Base-by-base conservation (phyloP, 2,329 filamentous ascomycete genomes). In the Seiridium cupressi region DNA sequence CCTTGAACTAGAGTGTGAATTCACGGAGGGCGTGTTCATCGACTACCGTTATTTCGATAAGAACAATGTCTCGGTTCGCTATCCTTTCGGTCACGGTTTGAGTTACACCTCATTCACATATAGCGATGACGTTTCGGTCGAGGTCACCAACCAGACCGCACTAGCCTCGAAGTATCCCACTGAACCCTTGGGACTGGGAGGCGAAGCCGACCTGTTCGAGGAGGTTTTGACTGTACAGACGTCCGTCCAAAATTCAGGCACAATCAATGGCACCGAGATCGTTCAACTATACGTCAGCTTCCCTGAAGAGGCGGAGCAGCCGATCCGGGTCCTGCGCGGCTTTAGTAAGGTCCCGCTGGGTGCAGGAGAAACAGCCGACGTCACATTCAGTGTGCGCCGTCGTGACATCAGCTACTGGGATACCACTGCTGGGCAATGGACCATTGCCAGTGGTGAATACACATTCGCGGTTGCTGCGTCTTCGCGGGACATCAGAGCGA, bases 381-480 rank as follows among this genome's bases (percentile, higher is more conserved):
- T 85, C 3, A 76, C 70, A 0, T 83, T 90, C 64, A 73, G 77
- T 13, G 69, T 91, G 40, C 81, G 79, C 42, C 77, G 84, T 44
- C 81, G 84, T 55, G 88, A 90, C 69, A 63, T 91, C 44, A 88
- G 85, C 66, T 82, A 88, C 60, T 90, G 88, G 88, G 84, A 89
- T 69, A 73, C 79, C 0, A 72, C 73, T 0, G 65, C 70, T 44
- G 85, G 90, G 73, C 79, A 87, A 57, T 92, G 89, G 89, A 65
- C 79, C 3, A 70, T 82, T 35, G 78, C 81, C 1, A 63, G 63
- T 7, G 77, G 77, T 0, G 70, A 60, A 9, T 61, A 61, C 56
- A 61, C 56, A 3, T 32, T 57, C 11, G 18, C 55, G 8, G 42
- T 57, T 31, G 55, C 42, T 3, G 10, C 55, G 26, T 47, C 42